These are phyloP conservation scores for Plasmodium gallinaceum DNA, from an alignment of 169 alveolate genomes.

Conservation along the genomic window DNA sequence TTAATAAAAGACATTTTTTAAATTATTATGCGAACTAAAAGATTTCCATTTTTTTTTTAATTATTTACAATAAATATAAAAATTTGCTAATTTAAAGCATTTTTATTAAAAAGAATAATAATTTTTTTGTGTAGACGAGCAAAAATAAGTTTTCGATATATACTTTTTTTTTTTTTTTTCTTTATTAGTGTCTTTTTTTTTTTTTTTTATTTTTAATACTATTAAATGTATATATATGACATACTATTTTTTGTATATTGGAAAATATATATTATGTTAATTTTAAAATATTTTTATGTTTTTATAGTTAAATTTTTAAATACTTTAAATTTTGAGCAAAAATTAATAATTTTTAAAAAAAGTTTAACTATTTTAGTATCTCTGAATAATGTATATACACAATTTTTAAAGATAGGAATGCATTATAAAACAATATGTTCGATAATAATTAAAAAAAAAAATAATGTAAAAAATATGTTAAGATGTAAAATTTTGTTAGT, in stretches of 20 bases:
- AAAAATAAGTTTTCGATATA: conserved; percentile 20
- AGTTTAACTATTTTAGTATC: not conserved
- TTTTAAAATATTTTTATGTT: not conserved
- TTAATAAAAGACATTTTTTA: not conserved
- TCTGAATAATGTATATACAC: conserved; percentile 51
- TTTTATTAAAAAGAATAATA: conserved; percentile 14
- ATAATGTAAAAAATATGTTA: not conserved
- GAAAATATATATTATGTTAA: not conserved
- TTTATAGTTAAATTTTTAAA: not conserved
- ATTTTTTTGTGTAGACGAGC: conserved; percentile 47
- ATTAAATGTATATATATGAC: not conserved
- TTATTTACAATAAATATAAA: not conserved
- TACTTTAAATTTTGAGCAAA: not conserved
- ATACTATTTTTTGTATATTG: not conserved
- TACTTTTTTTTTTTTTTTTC: conserved; percentile 14
- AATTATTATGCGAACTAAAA: not conserved
- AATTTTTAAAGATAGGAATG: not conserved
- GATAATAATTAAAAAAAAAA: not conserved
- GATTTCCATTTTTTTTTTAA: not conserved
- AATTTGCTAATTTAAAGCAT: conserved; percentile 9
- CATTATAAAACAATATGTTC: conserved; percentile 2
- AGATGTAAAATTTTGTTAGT: conserved; percentile 11
- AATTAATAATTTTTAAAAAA: too few relatives aligned
- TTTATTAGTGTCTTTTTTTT: conserved; percentile 50
- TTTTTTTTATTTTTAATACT: not conserved